These are phyloP conservation scores for Leccinum uliginosum DNA, from an alignment of 768 basidiomycete species.

Conservation along the genomic window DNA sequence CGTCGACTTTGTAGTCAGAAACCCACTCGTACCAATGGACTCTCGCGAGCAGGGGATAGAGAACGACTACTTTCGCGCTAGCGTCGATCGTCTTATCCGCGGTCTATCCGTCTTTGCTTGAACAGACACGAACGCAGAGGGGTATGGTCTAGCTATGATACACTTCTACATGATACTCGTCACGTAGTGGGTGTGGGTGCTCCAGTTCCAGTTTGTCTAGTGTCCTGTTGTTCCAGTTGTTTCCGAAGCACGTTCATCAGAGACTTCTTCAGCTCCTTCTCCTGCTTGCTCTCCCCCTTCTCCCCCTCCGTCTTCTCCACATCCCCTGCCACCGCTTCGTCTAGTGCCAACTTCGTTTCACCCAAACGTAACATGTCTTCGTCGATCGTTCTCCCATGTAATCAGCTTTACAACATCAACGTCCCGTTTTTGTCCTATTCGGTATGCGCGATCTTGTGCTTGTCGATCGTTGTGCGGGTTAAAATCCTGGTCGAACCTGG, in stretches of 20 bases:
- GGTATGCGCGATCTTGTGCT: constrained; percentile 95
- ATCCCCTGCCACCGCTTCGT: constrained; percentile 88
- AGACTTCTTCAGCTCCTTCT: constrained; percentile 81
- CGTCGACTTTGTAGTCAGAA: constrained; percentile 88
- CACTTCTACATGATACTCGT: constrained; percentile 12
- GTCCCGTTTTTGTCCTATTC: constrained; percentile 91
- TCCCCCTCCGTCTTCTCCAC: constrained; percentile 53
- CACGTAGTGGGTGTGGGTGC: not conserved
- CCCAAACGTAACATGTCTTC: constrained; percentile 93
- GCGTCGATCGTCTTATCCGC: constrained; percentile 71
- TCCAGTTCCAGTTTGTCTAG: constrained; percentile 7
- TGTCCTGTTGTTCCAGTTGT: constrained; percentile 66
- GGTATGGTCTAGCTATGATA: constrained; percentile 22
- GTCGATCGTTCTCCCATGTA: constrained; percentile 86
- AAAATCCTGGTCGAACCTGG: constrained; percentile 95
- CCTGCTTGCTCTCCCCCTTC: constrained; percentile 60
- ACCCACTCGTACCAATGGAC: constrained; percentile 83
- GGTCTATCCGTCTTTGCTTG: constrained; percentile 47
- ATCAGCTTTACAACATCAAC: constrained; percentile 96
- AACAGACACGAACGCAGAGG: constrained; percentile 2
- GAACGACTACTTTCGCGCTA: constrained; percentile 85
- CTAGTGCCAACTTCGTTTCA: constrained; percentile 84
- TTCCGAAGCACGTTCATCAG: constrained; percentile 80
- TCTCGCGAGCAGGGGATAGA: constrained; percentile 82
- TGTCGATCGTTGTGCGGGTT: constrained; percentile 98